These are phyloP conservation scores for Chlamydomonas eustigma DNA, from an alignment of 139 green algal genomes.

Conservation along the genomic window DNA sequence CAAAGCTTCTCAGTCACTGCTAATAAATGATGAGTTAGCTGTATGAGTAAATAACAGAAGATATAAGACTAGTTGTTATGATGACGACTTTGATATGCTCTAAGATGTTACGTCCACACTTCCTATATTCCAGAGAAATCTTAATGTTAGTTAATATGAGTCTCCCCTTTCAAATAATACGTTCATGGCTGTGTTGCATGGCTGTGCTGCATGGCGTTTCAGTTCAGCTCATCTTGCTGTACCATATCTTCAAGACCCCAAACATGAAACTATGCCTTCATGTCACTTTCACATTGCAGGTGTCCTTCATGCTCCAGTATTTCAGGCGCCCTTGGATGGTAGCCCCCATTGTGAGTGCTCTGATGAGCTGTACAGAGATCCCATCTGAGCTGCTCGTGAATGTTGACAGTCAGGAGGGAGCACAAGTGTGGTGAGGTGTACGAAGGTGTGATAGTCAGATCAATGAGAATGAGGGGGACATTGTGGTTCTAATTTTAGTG, in stretches of 20 bases:
- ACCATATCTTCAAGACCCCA: not conserved
- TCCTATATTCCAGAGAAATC: not conserved
- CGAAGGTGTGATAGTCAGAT: too few species aligned
- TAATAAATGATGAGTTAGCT: not conserved
- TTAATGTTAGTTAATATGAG: not conserved
- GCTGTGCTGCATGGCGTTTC: not conserved
- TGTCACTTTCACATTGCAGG: not conserved
- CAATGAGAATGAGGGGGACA: too few species aligned
- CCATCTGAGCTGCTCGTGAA: conserved; percentile 17
- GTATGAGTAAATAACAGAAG: not conserved
- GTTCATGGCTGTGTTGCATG: not conserved
- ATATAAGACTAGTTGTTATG: not conserved
- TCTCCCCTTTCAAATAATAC: not conserved
- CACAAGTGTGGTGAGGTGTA: not conserved
- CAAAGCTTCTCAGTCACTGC: too few species aligned
- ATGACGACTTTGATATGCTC: not conserved
- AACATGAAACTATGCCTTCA: not conserved
- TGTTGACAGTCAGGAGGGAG: conserved; percentile 8
- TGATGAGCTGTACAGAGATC: not conserved
- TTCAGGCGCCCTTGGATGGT: conserved; percentile 33
- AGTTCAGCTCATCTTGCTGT: not conserved
- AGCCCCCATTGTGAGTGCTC: not conserved
- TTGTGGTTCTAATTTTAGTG: too few species aligned
- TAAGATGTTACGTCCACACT: not conserved
- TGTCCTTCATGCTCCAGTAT: conserved; percentile 32